phyloP scores from a whole-genome alignment of 2,329 filamentous ascomycete species.

The Lasiodiplodia citricola region DNA sequence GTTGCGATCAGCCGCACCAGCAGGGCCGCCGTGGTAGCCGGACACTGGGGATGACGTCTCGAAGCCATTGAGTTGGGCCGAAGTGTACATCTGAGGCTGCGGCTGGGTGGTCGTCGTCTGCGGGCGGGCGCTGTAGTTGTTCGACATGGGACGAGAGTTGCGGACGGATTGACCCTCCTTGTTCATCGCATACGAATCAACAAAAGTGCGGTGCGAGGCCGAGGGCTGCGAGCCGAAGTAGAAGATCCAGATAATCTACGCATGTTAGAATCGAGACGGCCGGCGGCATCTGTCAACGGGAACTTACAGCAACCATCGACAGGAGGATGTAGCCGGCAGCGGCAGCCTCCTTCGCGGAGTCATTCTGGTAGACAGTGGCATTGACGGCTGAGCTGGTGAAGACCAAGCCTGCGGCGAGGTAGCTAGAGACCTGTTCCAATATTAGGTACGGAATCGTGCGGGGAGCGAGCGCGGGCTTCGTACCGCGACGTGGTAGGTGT shows the following conservation, averaged over 20 bases:
- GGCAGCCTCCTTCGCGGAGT: slow-evolving; percentile 79
- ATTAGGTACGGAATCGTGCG: slow-evolving; percentile 29
- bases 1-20: slow-evolving; percentile 62
- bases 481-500: slow-evolving; percentile 89
- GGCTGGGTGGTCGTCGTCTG: slow-evolving; percentile 78
- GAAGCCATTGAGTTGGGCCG: slow-evolving; percentile 91
- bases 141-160: slow-evolving; percentile 73
- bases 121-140: slow-evolving; percentile 75
- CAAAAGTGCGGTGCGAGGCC: slow-evolving; percentile 83
- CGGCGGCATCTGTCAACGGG: slow-evolving; percentile 14
- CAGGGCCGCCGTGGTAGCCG: slow-evolving; percentile 65
- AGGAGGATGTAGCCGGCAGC: slow-evolving; percentile 93
- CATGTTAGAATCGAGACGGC: slow-evolving; percentile 33
- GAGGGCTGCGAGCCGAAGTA: slow-evolving; percentile 95
- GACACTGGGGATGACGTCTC: slow-evolving; percentile 91
- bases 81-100: slow-evolving; percentile 96
- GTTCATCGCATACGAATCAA: slow-evolving; percentile 93
- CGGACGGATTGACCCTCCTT: slow-evolving; percentile 72
- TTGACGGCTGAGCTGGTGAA: slow-evolving; percentile 88
- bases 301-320: slow-evolving; percentile 85
- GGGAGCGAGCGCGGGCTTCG: slow-evolving; percentile 6
- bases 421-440: slow-evolving; percentile 73
- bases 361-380: slow-evolving; percentile 76
- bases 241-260: slow-evolving; percentile 94
- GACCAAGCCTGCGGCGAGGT: slow-evolving; percentile 81